These are phyloP conservation scores for Stenogyne calaminthoides DNA, from an alignment of 305 asterid genomes.

Conservation along the genomic window DNA sequence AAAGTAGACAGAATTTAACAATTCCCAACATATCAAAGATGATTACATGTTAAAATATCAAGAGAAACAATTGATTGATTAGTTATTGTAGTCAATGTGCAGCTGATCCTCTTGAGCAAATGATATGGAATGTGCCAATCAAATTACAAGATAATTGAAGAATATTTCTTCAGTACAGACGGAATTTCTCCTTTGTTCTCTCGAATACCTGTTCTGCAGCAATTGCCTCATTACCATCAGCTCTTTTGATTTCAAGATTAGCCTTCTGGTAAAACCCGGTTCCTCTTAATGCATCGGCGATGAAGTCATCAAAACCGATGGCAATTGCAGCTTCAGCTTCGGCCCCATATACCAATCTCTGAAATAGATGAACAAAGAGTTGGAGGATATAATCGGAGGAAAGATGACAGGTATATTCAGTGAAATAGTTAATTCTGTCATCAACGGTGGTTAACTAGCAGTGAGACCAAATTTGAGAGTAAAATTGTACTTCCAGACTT, in stretches of 20 bases:
- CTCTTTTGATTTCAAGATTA: constrained; percentile 73
- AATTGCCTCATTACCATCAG: constrained; percentile 74
- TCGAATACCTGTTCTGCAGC: constrained; percentile 96
- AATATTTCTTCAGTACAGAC: constrained; percentile 49
- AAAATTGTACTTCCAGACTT: not conserved
- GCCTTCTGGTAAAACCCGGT: constrained; percentile 93
- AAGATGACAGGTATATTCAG: not conserved
- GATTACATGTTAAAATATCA: not conserved
- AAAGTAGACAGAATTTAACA: not conserved
- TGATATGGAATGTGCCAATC: not conserved
- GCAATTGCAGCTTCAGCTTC: constrained; percentile 98
- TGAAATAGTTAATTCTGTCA: not conserved
- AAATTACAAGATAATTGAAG: constrained; percentile 22
- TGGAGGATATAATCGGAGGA: not conserved
- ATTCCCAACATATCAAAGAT: not conserved
- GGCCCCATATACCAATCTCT: constrained; percentile 96
- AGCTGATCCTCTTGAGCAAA: constrained; percentile 21
- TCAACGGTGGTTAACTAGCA: not conserved
- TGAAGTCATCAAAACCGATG: constrained; percentile 94
- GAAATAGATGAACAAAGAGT: constrained; percentile 25
- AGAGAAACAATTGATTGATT: constrained; percentile 23
- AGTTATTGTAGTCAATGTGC: not conserved
- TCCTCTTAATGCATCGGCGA: constrained; percentile 93
- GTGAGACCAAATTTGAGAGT: not conserved
- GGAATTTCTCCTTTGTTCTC: constrained; percentile 88